Conservation (phyloP, 2,329 filamentous ascomycete species). For the Lachnellula arida region DNA sequence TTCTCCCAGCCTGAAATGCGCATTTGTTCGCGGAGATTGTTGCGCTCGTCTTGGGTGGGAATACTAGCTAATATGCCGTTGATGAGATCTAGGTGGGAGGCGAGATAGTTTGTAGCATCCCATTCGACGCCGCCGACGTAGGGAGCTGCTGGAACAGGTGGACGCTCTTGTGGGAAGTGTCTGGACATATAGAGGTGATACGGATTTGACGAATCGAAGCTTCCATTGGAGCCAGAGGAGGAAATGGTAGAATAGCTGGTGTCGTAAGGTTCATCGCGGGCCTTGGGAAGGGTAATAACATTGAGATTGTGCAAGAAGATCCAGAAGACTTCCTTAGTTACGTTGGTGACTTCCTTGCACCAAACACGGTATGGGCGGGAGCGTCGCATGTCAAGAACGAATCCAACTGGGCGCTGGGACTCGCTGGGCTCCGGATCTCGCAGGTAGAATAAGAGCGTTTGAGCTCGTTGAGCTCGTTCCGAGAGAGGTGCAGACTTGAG, state of each 20-base stretch:
- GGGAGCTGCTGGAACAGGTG: conserved; percentile 87
- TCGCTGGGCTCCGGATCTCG: conserved; percentile 74
- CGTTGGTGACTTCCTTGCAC: conserved; percentile 87
- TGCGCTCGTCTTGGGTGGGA: conserved; percentile 65
- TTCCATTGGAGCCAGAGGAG: conserved; percentile 24
- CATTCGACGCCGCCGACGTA: conserved; percentile 98
- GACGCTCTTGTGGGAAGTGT: conserved; percentile 79
- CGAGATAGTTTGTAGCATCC: conserved; percentile 96
- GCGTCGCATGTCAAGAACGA: conserved; percentile 84
- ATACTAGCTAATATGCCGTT: conserved; percentile 86
- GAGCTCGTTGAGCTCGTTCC: conserved; percentile 64
- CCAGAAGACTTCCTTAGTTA: conserved; percentile 98
- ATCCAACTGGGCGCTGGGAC: conserved; percentile 70
- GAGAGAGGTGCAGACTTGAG: conserved; percentile 61
- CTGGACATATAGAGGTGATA: conserved; percentile 58
- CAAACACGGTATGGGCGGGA: conserved; percentile 87
- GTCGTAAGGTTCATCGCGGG: conserved; percentile 31
- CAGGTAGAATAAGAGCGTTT: conserved; percentile 72
- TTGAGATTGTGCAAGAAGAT: conserved; percentile 96
- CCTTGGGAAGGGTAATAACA: conserved; percentile 61
- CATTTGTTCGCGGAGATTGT: conserved; percentile 71
- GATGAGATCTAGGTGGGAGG: conserved; percentile 85
- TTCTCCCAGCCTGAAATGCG: conserved; percentile 87
- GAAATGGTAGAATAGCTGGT: conserved; percentile 26
- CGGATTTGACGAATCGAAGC: conserved; percentile 33